These are phyloP conservation scores for Alternaria arborescens DNA, from an alignment of 2,329 filamentous ascomycete species.

Conservation along the genomic window DNA sequence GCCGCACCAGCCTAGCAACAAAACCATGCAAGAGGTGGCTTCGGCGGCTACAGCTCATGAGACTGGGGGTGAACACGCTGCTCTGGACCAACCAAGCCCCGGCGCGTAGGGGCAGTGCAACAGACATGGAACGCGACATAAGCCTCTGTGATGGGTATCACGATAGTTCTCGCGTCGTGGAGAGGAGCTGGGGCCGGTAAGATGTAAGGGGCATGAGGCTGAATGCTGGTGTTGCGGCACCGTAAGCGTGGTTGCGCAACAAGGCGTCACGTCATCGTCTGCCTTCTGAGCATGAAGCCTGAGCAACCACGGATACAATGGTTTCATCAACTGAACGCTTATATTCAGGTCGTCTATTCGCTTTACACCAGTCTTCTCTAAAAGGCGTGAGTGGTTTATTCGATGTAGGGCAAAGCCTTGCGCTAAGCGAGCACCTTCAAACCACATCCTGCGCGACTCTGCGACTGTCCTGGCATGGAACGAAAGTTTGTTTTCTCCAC, in stretches of 20 bases:
- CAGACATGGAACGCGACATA: conserved; percentile 8
- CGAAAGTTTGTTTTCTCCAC: neutral
- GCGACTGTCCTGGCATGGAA: neutral
- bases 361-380: neutral
- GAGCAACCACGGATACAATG: neutral
- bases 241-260: neutral
- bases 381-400: neutral
- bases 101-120: conserved; percentile 8
- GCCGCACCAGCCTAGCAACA: conserved; percentile 5
- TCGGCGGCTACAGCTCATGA: conserved; percentile 14
- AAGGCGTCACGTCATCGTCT: neutral
- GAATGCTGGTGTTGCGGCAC: neutral
- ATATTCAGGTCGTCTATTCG: neutral
- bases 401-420: neutral
- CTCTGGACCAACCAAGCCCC: conserved; percentile 15
- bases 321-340: neutral
- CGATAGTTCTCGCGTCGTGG: neutral
- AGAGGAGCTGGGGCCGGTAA: neutral
- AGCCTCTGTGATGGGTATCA: conserved; percentile 8
- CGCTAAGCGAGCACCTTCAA: neutral
- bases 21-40: conserved; percentile 11
- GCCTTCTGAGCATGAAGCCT: neutral
- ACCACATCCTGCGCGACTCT: neutral
- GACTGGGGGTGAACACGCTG: conserved; percentile 2
- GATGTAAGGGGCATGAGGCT: conserved; percentile 1